Conservation (phyloP, 2,329 filamentous ascomycete species). For the Ophiostoma sp. region DNA sequence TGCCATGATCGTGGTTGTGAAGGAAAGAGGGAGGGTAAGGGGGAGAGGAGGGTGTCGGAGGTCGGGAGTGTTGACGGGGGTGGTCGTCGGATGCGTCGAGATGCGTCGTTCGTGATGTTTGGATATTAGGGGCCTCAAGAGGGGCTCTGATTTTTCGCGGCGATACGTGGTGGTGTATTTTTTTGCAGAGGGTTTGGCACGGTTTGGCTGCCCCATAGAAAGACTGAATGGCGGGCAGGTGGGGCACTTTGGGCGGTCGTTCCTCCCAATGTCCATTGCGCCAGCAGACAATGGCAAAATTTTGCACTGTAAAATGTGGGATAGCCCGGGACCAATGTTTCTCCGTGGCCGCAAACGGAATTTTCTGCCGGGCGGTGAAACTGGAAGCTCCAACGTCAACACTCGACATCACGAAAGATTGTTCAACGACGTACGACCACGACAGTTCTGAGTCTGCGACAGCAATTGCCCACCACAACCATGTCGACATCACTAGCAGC, state of each 20-base stretch:
- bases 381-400: not conserved
- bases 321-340: slow-evolving; percentile 22
- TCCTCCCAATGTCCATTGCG: not conserved
- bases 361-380: slow-evolving; percentile 32
- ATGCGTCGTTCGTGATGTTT: not conserved
- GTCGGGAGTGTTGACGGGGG: not conserved
- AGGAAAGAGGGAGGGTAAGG: not conserved
- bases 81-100: not conserved
- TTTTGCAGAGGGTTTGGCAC: slow-evolving; percentile 18
- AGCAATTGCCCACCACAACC: not conserved
- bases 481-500: slow-evolving; percentile 1
- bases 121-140: not conserved
- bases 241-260: not conserved
- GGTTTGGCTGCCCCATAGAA: not conserved
- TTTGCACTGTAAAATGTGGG: slow-evolving; percentile 28
- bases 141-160: slow-evolving; percentile 19
- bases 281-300: slow-evolving; percentile 15
- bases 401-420: not conserved
- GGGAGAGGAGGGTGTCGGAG: not conserved
- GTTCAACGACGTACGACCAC: not conserved
- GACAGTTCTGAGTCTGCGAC: no score
- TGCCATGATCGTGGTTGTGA: slow-evolving; percentile 25
- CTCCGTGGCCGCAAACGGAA: slow-evolving; percentile 22
- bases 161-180: slow-evolving; percentile 14
- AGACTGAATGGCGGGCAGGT: slow-evolving; percentile 3